Base-by-base conservation (phyloP, 2,329 filamentous ascomycete species). In the Colletotrichum musicola region DNA sequence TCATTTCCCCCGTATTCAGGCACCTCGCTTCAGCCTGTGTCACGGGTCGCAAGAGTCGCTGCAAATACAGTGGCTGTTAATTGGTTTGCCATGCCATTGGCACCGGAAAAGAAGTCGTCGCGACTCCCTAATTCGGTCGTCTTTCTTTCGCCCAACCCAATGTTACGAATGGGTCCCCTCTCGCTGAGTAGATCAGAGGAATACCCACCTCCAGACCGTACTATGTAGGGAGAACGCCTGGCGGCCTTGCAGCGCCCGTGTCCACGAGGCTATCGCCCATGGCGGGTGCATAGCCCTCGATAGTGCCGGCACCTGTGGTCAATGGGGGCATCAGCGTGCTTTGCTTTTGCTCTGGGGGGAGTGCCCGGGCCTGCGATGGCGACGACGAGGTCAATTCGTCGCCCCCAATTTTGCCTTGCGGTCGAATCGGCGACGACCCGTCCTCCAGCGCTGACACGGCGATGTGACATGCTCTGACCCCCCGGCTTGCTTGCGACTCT, bases 381-480 rank as follows among this genome's bases (percentile, higher is more conserved):
- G 62, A 56, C 66, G 44, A 51, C 55, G 55, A 60, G 66, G 66
- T 65, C 66, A 55, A 69, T 69, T 56, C 62, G 62, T 61, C 30
- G 62, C 38, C 44, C 55, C 54, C 60, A 59, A 69, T 56, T 51
- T 66, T 60, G 46, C 7, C 62, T 61, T 66, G 42, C 62, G 60
- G 62, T 69, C 64, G 68, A 64, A 69, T 71, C 61, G 68, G 64
- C 64, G 54, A 63, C 62, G 64, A 38, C 46, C 68, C 59, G 59
- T 66, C 66, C 58, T 63, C 35, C 60, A 68, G 70, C 61, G 60
- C 68, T 72, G 68, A 68, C 70, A 70, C 68, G 63, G 68, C 59
- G 64, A 71, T 71, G 70, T 71, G 70, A 71, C 70, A 67, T 70
- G 63, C 68, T 67, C 60, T 65, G 60, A 67, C 66, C 55, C 63